Percentiles rank a stretch among this genome's conserved stretches.
These are phyloP conservation scores for Gossypioides kirkii DNA, from an alignment of 345 rosid genomes.

Conservation along the genomic window DNA sequence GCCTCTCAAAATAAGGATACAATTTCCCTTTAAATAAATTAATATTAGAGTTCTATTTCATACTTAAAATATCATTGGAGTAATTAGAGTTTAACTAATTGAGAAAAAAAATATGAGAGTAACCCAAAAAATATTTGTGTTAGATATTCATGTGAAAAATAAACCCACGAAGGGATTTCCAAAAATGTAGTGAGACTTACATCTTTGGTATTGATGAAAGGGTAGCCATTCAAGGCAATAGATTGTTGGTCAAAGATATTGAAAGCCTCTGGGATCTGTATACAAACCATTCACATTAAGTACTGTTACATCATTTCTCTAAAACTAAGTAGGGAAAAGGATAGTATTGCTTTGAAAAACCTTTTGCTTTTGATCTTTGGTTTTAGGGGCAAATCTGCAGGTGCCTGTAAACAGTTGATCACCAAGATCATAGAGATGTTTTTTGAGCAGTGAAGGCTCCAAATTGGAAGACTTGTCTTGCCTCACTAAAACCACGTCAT, in stretches of 20 bases:
- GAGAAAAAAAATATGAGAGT: no score
- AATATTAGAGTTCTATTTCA: no score
- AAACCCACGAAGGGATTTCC: background rate
- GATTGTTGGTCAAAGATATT: constrained; percentile 58
- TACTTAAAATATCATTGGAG: no score
- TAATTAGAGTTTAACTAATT: no score
- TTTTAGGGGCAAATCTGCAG: constrained; percentile 46
- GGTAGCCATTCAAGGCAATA: constrained; percentile 33
- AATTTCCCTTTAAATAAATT: no score
- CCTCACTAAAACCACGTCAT: constrained; percentile 63
- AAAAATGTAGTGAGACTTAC: constrained; percentile 33
- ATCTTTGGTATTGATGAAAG: constrained; percentile 48
- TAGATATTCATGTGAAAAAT: background rate
- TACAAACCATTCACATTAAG: background rate
- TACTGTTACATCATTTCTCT: background rate
- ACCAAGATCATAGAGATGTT: constrained; percentile 67
- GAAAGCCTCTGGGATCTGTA: constrained; percentile 77
- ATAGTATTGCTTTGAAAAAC: constrained; percentile 18
- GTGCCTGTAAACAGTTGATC: constrained; percentile 76
- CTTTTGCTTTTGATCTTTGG: constrained; percentile 44
- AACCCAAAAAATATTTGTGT: no score
- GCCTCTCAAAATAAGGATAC: no score
- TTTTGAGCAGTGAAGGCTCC: constrained; percentile 51
- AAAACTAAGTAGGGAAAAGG: background rate
- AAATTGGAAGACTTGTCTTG: constrained; percentile 60